Evolutionary conservation across 2,329 filamentous ascomycete genomes (phyloP), one percentile per base, ranked within the genome.

Genomic region (Elsinoe arachidis): DNA sequence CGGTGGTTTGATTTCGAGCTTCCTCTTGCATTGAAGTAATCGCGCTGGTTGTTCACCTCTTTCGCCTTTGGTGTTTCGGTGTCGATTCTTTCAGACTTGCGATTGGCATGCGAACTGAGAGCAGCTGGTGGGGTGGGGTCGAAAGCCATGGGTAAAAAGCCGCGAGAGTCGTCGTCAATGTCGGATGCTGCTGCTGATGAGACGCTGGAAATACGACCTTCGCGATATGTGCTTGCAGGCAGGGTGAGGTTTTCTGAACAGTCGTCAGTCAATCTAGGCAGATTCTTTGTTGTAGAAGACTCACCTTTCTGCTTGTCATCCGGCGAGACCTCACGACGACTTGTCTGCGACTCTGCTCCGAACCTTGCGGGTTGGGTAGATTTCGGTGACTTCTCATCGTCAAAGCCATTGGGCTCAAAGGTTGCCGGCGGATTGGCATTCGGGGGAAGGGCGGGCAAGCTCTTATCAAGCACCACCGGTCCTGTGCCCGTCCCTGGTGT

Each of bases 391-490:
- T 52, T 52, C 33, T 52, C 47, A 7, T 52, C 47, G 19, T 52
- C 47, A 5, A 52, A 33, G 17, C 30, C 33, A 38, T 33, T 52
- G 26, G 38, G 61, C 67, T 68, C 61, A 72, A 72, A 56, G 58
- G 68, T 68, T 21, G 69, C 65, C 46, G 56, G 78, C 35, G 82
- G 78, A 33, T 83, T 78, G 30, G 85, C 86, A 64, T 83, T 89
- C 5, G 88, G 87, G 30, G 92, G 93, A 21, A 97, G 79, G 23
- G 93, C 93, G 17, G 93, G 93, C 35, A 99, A 76, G 5, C 90
- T 95, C 71, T 97, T 97, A 70, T 99, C 92, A 38, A 88, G 82
- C 61, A 89, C 84, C 76, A 85, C 82, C 17, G 85, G 81, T n/a
- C 47, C 57, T 12, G 54, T 41, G 54, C 33, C 61, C 60, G 59